These are phyloP conservation scores for Zygosaccharomyces pseudobailii DNA, from an alignment of 1,139 yeast genomes.

Conservation along the genomic window DNA sequence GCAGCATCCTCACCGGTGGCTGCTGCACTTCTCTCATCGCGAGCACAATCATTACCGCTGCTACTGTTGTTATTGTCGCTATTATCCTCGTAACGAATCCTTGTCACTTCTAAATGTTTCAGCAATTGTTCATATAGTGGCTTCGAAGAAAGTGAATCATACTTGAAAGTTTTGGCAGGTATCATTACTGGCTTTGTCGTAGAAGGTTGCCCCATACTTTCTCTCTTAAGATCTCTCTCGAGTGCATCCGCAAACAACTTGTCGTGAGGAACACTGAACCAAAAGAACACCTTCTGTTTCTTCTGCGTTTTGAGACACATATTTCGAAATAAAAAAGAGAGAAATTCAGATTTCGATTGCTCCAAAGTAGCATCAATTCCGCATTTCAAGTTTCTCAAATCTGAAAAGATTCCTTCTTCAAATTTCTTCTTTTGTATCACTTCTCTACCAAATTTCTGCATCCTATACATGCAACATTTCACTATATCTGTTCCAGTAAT, in stretches of 20 bases:
- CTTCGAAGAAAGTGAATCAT: conserved; percentile 32
- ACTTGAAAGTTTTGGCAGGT: conserved; percentile 60
- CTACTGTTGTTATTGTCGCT: not conserved
- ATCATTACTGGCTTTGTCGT: conserved; percentile 58
- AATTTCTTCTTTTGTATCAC: conserved; percentile 85
- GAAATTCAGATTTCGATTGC: conserved; percentile 79
- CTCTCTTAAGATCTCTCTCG: conserved; percentile 87
- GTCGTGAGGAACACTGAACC: conserved; percentile 97
- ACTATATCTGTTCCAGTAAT: conserved; percentile 96
- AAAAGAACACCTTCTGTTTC: conserved; percentile 93
- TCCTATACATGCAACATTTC: conserved; percentile 81
- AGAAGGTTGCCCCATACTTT: conserved; percentile 49
- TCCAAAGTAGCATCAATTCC: conserved; percentile 87
- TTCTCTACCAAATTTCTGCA: conserved; percentile 84
- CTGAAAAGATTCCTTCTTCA: conserved; percentile 95
- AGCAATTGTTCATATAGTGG: conserved; percentile 28
- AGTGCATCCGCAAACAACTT: conserved; percentile 88
- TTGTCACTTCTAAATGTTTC: conserved; percentile 19
- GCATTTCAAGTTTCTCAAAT: conserved; percentile 78
- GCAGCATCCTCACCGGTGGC: not conserved
- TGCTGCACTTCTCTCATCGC: not conserved
- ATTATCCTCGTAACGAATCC: conserved; percentile 3
- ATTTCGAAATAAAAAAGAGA: conserved; percentile 79
- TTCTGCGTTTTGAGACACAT: conserved; percentile 90
- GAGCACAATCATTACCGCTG: not conserved